phyloP scores from a whole-genome alignment of 2,329 filamentous ascomycete species.

The Coniochaeta sp. region DNA sequence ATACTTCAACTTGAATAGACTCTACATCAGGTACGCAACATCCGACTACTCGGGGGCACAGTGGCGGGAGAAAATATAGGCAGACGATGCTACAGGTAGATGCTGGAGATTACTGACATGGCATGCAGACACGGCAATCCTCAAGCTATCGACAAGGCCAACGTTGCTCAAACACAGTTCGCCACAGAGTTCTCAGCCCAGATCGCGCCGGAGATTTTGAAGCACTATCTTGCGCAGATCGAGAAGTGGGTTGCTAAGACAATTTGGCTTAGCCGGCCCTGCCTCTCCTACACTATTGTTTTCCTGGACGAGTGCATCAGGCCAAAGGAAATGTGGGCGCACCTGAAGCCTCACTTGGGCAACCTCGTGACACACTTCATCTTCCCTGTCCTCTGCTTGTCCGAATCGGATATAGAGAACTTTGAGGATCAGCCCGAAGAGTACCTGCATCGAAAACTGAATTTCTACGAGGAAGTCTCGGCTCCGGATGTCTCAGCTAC shows the following conservation, averaged over 20 bases:
- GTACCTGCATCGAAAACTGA: constrained; percentile 93
- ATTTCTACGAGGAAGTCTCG: constrained; percentile 95
- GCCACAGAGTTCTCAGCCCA: constrained; percentile 86
- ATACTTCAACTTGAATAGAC: constrained; percentile 92
- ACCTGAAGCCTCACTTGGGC: constrained; percentile 87
- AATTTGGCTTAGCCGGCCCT: constrained; percentile 89
- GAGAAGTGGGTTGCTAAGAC: constrained; percentile 97
- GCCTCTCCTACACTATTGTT: constrained; percentile 85
- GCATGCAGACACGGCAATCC: constrained; percentile 80
- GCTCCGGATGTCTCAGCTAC: constrained; percentile 92
- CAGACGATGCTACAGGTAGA: neutral
- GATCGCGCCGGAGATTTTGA: constrained; percentile 92
- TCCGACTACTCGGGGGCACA: neutral
- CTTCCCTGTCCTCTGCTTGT: constrained; percentile 90
- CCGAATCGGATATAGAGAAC: constrained; percentile 84
- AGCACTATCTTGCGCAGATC: constrained; percentile 88
- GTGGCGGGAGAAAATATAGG: neutral
- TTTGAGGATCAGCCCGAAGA: constrained; percentile 94
- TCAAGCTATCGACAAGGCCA: constrained; percentile 60
- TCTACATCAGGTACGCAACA: constrained; percentile 74
- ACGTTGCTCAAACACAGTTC: constrained; percentile 70
- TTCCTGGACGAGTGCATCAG: constrained; percentile 97
- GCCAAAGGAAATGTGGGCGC: constrained; percentile 93
- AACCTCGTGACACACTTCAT: constrained; percentile 90
- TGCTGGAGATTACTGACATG: constrained; percentile 14